phyloP scores from a whole-genome alignment of 371 early-diverging fungal species.

The Mucor sp. region DNA sequence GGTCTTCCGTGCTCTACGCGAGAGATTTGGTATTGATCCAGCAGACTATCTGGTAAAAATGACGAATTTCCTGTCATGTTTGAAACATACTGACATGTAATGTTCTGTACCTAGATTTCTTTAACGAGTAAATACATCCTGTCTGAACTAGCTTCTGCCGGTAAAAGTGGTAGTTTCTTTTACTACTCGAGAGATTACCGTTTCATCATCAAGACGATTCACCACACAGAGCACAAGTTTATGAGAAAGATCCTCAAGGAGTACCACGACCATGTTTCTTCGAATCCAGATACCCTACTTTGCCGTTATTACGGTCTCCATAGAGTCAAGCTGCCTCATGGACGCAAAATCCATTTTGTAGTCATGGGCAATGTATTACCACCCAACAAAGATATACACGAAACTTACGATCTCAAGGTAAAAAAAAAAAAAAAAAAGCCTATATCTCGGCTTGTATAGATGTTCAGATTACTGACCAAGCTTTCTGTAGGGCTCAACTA shows the following conservation, averaged over 20 bases:
- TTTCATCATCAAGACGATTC: slow-evolving; percentile 97
- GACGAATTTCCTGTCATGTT: not conserved
- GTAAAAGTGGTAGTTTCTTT: slow-evolving; percentile 95
- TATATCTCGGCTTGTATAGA: too few relatives aligned
- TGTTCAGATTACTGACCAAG: not conserved
- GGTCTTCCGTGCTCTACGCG: slow-evolving; percentile 87
- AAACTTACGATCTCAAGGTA: slow-evolving; percentile 89
- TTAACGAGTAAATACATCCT: slow-evolving; percentile 95
- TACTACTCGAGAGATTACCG: slow-evolving; percentile 97
- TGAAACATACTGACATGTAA: not conserved
- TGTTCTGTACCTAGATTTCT: slow-evolving; percentile 69
- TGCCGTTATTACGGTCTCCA: slow-evolving; percentile 96
- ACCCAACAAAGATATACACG: slow-evolving; percentile 93
- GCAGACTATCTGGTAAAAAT: slow-evolving; percentile 83
- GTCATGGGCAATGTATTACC: slow-evolving; percentile 97
- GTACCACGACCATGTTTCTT: slow-evolving; percentile 86
- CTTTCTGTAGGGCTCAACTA: slow-evolving; percentile 55
- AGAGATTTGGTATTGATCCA: slow-evolving; percentile 82
- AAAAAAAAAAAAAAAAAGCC: not conserved
- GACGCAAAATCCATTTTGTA: slow-evolving; percentile 93
- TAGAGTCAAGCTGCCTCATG: slow-evolving; percentile 92
- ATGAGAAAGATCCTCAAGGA: slow-evolving; percentile 82
- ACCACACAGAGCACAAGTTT: slow-evolving; percentile 91
- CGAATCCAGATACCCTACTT: slow-evolving; percentile 91
- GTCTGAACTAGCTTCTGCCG: slow-evolving; percentile 91